These are phyloP conservation scores for Malania oleifera DNA, from an alignment of 164 flowering plant genomes.

Conservation along the genomic window DNA sequence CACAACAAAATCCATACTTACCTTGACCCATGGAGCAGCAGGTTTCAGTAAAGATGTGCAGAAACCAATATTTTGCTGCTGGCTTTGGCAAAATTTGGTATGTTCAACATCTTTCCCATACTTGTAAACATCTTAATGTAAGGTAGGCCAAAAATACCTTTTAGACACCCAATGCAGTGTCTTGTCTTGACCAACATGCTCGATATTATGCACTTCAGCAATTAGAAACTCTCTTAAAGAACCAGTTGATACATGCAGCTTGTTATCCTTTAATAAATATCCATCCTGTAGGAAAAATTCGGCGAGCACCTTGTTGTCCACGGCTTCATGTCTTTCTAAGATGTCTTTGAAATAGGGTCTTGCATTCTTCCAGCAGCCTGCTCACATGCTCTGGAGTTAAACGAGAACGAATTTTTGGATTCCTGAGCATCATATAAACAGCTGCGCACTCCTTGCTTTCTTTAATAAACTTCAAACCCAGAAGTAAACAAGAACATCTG, in stretches of 20 bases:
- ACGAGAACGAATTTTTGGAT: too few species aligned
- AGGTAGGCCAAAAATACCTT: conserved; percentile 10
- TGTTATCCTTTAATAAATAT: too few species aligned
- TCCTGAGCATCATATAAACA: too few species aligned
- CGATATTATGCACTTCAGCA: neutral
- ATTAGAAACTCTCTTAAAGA: too few species aligned
- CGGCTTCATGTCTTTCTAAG: neutral
- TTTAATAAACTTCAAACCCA: too few species aligned
- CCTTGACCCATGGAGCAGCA: neutral
- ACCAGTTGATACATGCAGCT: too few species aligned
- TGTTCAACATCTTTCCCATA: neutral
- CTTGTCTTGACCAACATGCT: neutral
- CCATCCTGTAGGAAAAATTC: too few species aligned
- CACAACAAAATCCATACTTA: conserved; percentile 7
- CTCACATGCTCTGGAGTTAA: too few species aligned
- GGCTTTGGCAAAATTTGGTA: neutral
- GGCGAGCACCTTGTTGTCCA: neutral
- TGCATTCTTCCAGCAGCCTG: too few species aligned
- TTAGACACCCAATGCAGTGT: neutral
- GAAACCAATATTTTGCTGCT: neutral
- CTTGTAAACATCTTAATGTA: neutral
- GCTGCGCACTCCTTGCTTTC: too few species aligned
- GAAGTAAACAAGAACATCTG: too few species aligned
- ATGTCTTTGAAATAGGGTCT: neutral
- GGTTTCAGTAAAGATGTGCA: neutral